Base-by-base conservation (phyloP, 768 basidiomycete genomes). In the Phaffia australis region DNA sequence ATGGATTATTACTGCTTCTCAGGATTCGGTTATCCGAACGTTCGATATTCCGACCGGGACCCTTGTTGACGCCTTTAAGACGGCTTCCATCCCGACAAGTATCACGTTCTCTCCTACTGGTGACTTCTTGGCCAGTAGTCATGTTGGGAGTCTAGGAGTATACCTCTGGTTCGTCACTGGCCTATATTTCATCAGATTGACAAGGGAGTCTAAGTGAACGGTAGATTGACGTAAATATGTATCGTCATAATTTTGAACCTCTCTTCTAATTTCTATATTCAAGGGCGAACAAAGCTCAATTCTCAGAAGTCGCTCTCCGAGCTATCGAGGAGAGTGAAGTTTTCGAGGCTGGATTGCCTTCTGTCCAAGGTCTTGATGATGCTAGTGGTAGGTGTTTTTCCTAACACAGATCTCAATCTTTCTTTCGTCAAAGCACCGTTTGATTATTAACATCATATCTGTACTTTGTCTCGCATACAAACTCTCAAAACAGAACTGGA, bases 251-350 rank as follows among this genome's bases (percentile, higher is more conserved):
- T 50, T 50, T 50, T n/a, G 15, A n/a, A 50, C 49, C n/a, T n/a
- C n/a, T 50, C 49, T n/a, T n/a, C n/a, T 15, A 15, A 18, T 48
- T 49, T 23, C 8, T 47, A 15, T 35, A 16, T 46, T 70, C 30
- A 66, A 91, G 88, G 92, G 90, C 93, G 16, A 98, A 99, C 76
- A 85, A 91, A 58, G 91, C 93, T 14, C 95, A 97, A 74, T 97
- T 92, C 75, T 76, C 85, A 0, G 88, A 94, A 67, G 82, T 95
- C 21, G 80, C 90, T 1, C 84, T 93, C 75, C 83, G 85, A 64
- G 84, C 83, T 62, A 82, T 97, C n/a, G 76, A 80, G 9, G 89
- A 94, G 65, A 85, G 88, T 19, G 72, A 73, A 65, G 77, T 91
- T 8, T 77, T 79, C 9, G 85, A 87, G 48, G 82, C 85, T 15